These are phyloP conservation scores for Coemansia sp. DNA, from an alignment of 192 early-diverging fungal genomes.

Conservation along the genomic window DNA sequence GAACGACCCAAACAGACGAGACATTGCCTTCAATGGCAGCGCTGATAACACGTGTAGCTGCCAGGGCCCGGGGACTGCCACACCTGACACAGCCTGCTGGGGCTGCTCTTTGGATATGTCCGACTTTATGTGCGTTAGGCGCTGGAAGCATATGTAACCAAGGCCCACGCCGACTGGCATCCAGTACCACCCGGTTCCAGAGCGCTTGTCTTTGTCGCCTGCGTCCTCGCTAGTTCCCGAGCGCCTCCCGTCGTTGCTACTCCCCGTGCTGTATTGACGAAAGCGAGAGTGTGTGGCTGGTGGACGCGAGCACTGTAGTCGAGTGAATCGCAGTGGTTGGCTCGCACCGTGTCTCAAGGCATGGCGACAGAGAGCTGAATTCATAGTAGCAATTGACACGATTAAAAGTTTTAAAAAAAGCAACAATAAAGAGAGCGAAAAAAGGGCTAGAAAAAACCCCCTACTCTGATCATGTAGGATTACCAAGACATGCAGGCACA, in stretches of 20 bases:
- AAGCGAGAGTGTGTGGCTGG: background rate
- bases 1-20: slow-evolving; percentile 87
- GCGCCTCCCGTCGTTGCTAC: background rate
- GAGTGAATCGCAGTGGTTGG: background rate
- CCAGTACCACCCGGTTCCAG: slow-evolving; percentile 62
- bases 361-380: background rate
- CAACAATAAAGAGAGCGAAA: background rate
- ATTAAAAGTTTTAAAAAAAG: background rate
- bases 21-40: slow-evolving; percentile 86
- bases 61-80: slow-evolving; percentile 77
- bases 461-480: background rate
- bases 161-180: slow-evolving; percentile 76
- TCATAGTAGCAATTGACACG: background rate
- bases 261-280: slow-evolving; percentile 18
- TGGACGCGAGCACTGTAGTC: background rate
- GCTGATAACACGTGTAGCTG: slow-evolving; percentile 84
- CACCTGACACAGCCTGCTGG: slow-evolving; percentile 6
- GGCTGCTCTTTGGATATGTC: slow-evolving; percentile 33
- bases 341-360: background rate
- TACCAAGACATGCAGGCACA: background rate
- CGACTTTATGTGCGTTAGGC: slow-evolving; percentile 57
- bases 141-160: slow-evolving; percentile 66
- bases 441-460: background rate
- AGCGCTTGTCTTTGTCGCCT: background rate
- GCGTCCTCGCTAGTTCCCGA: slow-evolving; percentile 2